A percentile compares a stretch with the other conserved stretches of the same genome.
Conservation (phyloP, 257 asterid species). For the Solanum chaucha region DNA sequence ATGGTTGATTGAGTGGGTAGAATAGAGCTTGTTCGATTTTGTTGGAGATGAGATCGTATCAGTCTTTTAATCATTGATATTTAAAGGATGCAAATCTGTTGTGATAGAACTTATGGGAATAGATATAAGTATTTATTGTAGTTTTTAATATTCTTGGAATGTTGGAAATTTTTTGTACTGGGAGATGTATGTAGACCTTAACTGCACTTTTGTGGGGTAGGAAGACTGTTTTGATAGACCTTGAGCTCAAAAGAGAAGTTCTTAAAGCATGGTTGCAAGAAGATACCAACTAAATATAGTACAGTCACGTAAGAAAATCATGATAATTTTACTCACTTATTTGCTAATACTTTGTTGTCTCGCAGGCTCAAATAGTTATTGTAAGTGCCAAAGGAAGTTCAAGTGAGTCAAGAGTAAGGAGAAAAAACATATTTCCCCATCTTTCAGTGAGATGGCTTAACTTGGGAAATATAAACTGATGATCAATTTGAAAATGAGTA, state of each 20-base stretch:
- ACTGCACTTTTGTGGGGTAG: no score
- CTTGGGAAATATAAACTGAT: neutral
- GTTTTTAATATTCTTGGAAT: neutral
- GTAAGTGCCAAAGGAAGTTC: neutral
- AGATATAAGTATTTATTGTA: neutral
- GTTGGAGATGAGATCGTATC: neutral
- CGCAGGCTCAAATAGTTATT: neutral
- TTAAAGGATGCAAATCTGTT: neutral
- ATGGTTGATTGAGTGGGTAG: neutral
- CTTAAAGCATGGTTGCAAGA: neutral
- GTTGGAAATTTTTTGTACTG: neutral
- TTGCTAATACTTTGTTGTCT: neutral
- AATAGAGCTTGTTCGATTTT: neutral
- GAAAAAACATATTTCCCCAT: neutral
- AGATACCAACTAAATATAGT: neutral
- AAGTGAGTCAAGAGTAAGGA: neutral
- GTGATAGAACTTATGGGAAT: neutral
- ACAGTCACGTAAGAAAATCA: neutral
- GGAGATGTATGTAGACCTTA: neutral
- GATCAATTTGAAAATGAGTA: neutral
- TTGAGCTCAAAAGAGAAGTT: neutral
- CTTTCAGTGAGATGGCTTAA: neutral
- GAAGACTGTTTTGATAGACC: neutral
- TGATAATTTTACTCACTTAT: neutral
- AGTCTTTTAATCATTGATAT: neutral